These are phyloP conservation scores for Dissoconium aciculare DNA, from an alignment of 2,329 filamentous ascomycete genomes.

Conservation along the genomic window DNA sequence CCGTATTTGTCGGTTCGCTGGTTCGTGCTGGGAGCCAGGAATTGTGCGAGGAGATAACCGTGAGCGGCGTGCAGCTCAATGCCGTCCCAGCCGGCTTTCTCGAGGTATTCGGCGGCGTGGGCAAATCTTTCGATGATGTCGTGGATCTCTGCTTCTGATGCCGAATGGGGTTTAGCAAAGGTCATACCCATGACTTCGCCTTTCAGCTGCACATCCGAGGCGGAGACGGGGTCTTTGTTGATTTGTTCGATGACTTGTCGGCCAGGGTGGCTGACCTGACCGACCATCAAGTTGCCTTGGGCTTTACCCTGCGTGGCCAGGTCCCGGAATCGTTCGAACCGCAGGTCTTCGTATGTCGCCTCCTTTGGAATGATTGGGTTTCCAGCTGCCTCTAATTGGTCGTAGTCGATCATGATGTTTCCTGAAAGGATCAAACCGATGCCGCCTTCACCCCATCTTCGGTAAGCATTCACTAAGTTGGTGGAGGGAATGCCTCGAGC, in stretches of 20 bases:
- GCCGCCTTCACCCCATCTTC: conserved; percentile 44
- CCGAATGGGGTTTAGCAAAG: conserved; percentile 40
- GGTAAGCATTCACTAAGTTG: conserved; percentile 43
- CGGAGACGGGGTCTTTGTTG: conserved; percentile 37
- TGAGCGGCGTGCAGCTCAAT: conserved; percentile 33
- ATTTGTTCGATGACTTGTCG: conserved; percentile 37
- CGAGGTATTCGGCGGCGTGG: conserved; percentile 45
- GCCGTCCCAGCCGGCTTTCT: conserved; percentile 47
- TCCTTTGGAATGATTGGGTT: conserved; percentile 44
- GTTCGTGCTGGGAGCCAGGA: conserved; percentile 30
- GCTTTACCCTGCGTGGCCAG: conserved; percentile 41
- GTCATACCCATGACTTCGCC: conserved; percentile 32
- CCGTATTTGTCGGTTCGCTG: conserved; percentile 31
- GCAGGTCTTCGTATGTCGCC: conserved; percentile 37
- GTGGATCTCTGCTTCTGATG: conserved; percentile 40
- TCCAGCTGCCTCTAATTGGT: conserved; percentile 41
- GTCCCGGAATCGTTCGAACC: conserved; percentile 46
- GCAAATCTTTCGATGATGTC: conserved; percentile 46
- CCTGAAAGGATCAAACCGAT: conserved; percentile 45
- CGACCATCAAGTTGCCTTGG: conserved; percentile 43
- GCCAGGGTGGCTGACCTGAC: conserved; percentile 49
- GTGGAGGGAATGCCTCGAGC: conserved; percentile 40
- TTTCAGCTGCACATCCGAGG: conserved; percentile 35
- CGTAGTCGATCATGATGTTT: conserved; percentile 50
- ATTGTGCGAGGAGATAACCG: conserved; percentile 32